phyloP scores from a whole-genome alignment of 2,329 filamentous ascomycete species.

The Hymenoscyphus scutula region DNA sequence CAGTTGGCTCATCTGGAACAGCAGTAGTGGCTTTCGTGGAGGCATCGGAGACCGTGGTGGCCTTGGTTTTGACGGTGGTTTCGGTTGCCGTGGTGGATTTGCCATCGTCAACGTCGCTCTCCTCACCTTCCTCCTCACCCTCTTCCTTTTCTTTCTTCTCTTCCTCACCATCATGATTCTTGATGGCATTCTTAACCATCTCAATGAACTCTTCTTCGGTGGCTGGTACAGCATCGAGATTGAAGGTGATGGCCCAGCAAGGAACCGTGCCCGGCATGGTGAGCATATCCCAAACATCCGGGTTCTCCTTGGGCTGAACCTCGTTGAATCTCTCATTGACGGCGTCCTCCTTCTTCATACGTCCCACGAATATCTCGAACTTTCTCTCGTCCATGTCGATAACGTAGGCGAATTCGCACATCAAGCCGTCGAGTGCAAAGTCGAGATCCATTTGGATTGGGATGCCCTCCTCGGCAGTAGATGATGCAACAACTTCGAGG shows the following conservation, averaged over 20 bases:
- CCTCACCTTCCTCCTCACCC: too few relatives aligned
- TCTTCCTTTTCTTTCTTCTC: too few relatives aligned
- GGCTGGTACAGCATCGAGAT: not conserved
- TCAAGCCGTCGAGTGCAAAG: not conserved
- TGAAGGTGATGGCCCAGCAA: not conserved
- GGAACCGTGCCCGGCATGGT: not conserved
- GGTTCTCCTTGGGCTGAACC: not conserved
- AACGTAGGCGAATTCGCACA: not conserved
- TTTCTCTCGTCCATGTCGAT: not conserved
- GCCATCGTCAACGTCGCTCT: too few relatives aligned
- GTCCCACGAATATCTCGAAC: not conserved
- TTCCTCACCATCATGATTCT: too few relatives aligned
- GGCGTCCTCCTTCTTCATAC: not conserved
- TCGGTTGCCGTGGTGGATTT: too few relatives aligned
- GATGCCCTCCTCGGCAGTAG: not conserved
- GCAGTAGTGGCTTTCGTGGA: too few relatives aligned
- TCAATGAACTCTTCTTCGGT: too few relatives aligned
- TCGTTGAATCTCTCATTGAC: not conserved
- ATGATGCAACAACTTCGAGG: not conserved
- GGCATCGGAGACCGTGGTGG: too few relatives aligned
- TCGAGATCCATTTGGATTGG: not conserved
- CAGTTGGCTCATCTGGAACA: too few relatives aligned
- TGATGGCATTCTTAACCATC: too few relatives aligned
- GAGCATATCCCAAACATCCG: not conserved
- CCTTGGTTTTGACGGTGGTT: too few relatives aligned